phyloP scores from a whole-genome alignment of 1,139 yeast genomes.

The Blastobotrys malaysiensis region DNA sequence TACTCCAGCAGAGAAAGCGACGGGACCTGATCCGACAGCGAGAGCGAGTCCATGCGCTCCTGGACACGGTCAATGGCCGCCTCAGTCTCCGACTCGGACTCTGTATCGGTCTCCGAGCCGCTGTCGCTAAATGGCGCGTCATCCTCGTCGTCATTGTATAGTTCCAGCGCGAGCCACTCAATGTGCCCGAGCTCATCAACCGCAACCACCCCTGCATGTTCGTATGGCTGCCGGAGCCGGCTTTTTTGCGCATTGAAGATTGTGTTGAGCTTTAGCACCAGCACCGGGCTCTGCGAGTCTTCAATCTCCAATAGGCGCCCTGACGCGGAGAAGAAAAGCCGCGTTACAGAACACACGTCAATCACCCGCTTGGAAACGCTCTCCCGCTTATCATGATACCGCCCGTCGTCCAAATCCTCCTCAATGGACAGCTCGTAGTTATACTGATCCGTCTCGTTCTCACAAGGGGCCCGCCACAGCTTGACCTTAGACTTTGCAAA shows the following conservation, averaged over 20 bases:
- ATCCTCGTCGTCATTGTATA: constrained; percentile 28
- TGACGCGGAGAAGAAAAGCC: constrained; percentile 67
- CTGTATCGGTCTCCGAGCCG: constrained; percentile 6
- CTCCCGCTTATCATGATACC: constrained; percentile 61
- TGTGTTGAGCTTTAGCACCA: constrained; percentile 51
- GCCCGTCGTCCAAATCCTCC: constrained; percentile 65
- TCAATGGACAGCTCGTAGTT: constrained; percentile 44
- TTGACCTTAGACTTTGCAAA: constrained; percentile 51
- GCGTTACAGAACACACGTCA: constrained; percentile 43
- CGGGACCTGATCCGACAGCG: constrained; percentile 7
- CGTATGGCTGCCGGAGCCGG: not conserved
- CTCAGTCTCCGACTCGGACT: not conserved
- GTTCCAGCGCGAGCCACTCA: constrained; percentile 55
- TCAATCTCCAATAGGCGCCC: constrained; percentile 63
- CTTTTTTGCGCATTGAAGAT: constrained; percentile 19
- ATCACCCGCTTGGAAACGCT: constrained; percentile 37
- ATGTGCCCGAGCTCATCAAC: constrained; percentile 18
- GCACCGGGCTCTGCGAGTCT: constrained; percentile 61
- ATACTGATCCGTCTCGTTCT: constrained; percentile 26
- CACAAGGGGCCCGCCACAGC: constrained; percentile 33
- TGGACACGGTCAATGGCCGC: not conserved
- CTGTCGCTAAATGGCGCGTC: constrained; percentile 1
- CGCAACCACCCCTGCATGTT: constrained; percentile 11
- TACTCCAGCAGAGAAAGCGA: constrained; percentile 63
- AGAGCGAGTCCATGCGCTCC: not conserved